These are phyloP conservation scores for Aspergillus cristatus DNA, from an alignment of 495 filamentous ascomycete species.

Conservation along the genomic window DNA sequence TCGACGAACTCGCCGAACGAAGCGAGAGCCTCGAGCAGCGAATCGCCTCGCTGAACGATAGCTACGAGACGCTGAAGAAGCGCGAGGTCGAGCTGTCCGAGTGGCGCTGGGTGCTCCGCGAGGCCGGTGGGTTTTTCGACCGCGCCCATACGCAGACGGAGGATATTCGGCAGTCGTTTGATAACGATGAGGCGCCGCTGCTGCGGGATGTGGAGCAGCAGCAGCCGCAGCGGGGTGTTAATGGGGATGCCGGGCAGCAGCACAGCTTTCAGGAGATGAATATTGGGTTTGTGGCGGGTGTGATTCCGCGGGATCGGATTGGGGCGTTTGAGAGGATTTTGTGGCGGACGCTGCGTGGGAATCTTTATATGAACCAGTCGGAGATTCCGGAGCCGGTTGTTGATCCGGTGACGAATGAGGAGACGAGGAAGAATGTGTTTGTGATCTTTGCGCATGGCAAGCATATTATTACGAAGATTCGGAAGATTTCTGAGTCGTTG, in stretches of 20 bases:
- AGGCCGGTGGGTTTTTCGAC: constrained; percentile 96
- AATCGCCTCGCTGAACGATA: constrained; percentile 85
- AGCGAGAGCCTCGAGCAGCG: constrained; percentile 86
- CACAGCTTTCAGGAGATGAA: constrained; percentile 92
- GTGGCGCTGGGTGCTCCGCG: constrained; percentile 93
- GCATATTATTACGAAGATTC: constrained; percentile 95
- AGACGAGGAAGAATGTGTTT: constrained; percentile 93
- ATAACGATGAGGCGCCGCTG: constrained; percentile 75
- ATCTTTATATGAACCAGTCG: constrained; percentile 99
- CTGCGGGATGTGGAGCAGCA: constrained; percentile 83
- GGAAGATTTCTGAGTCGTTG: constrained; percentile 96
- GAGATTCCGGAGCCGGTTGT: constrained; percentile 94
- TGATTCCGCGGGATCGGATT: constrained; percentile 87
- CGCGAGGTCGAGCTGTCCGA: constrained; percentile 93
- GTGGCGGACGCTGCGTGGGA: constrained; percentile 92
- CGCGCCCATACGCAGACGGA: constrained; percentile 91
- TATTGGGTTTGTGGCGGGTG: constrained; percentile 99
- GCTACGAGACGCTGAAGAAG: constrained; percentile 96
- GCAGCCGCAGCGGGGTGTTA: constrained; percentile 46
- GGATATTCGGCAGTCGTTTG: constrained; percentile 85
- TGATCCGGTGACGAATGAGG: constrained; percentile 85
- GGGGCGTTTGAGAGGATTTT: constrained; percentile 94
- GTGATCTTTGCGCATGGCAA: constrained; percentile 99
- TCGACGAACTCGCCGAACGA: constrained; percentile 88
- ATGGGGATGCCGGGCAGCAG: constrained; percentile 62